Evolutionary conservation across 108 stramenopile genomes (phyloP), one percentile per base, ranked within the genome.

Genomic region (Pelagomonas calceolata): DNA sequence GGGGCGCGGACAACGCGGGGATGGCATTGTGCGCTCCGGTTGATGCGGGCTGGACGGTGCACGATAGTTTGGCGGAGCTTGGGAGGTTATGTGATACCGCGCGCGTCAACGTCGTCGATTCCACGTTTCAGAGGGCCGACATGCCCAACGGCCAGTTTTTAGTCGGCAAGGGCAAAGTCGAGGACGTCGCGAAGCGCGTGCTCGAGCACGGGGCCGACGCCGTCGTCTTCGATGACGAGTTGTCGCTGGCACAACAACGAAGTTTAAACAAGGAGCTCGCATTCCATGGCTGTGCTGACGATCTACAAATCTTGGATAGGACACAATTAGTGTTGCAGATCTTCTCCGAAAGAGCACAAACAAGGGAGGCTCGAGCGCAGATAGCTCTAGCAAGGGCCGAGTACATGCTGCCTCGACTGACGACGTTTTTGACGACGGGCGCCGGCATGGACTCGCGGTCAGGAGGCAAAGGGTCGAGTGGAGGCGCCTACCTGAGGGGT

Each of bases 301-400:
- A 17, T 15, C 63, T 92, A 69, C 93, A 93, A 71, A 90, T 94
- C 18, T 72, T 97, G n/a, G 96, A 97, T 72, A 87, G 96, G n/a
- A 97, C 96, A 29, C 94, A 94, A 0, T 82, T 97, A 21, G 95
- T 97, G 68, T 77, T 97, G 30, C 94, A 97, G 72, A 97, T 97
- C 36, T 97, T 97, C 73, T 92, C 94, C 1, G 92, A 94, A 73
- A 93, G 94, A 70, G 96, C 96, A 34, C 87, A 86, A 36, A 97
- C 94, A 9, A 72, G 88, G 30, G 96, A 97, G 80, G 96, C 94
- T 4, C 91, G 94, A 72, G 81, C 95, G 1, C 96, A 97, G 78
- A 93, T 97, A 29, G 91, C 92, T 66, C 79, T 97, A 33, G 96
- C 96, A 15, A 70, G 95, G 70, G 91, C 91, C 65, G 91, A 90